A percentile compares a stretch with the other conserved stretches of the same genome.
phyloP scores from a whole-genome alignment of 768 basidiomycete species.

The Tephrocybe rancida region DNA sequence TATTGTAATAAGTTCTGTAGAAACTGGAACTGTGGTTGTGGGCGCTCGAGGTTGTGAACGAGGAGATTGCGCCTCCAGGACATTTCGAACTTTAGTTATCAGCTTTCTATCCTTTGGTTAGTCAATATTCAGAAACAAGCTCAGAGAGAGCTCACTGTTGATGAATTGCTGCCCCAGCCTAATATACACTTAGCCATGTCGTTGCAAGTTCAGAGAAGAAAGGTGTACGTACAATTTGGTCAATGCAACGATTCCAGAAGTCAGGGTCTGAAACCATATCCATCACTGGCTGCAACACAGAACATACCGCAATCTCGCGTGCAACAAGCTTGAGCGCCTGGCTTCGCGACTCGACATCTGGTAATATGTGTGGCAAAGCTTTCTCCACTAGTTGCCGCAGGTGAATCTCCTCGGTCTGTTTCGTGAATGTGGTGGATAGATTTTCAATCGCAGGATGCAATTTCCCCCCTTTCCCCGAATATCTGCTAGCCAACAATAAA shows the following conservation, averaged over 20 bases:
- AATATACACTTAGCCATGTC: background rate
- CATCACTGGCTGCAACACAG: constrained; percentile 84
- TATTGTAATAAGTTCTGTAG: constrained; percentile 77
- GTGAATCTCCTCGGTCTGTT: constrained; percentile 89
- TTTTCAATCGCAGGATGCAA: constrained; percentile 89
- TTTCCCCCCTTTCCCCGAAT: constrained; percentile 65
- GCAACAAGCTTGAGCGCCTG: constrained; percentile 70
- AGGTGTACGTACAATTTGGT: constrained; percentile 74
- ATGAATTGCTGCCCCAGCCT: constrained; percentile 56
- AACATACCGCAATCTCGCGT: constrained; percentile 82
- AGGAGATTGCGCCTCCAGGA: constrained; percentile 79
- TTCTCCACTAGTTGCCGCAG: constrained; percentile 71
- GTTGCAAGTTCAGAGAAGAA: background rate
- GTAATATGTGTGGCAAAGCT: constrained; percentile 73
- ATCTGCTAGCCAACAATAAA: constrained; percentile 80
- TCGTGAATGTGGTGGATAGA: constrained; percentile 85
- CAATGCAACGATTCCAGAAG: constrained; percentile 94
- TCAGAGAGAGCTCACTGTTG: constrained; percentile 39
- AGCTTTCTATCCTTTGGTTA: constrained; percentile 56
- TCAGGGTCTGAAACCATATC: constrained; percentile 95
- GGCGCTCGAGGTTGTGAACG: constrained; percentile 45
- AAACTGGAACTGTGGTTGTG: constrained; percentile 36
- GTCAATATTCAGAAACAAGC: background rate
- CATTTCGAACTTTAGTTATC: constrained; percentile 86
- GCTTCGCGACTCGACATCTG: constrained; percentile 74